phyloP scores from a whole-genome alignment of 2,329 filamentous ascomycete genomes.

The Cladobotryum mycophilum region DNA sequence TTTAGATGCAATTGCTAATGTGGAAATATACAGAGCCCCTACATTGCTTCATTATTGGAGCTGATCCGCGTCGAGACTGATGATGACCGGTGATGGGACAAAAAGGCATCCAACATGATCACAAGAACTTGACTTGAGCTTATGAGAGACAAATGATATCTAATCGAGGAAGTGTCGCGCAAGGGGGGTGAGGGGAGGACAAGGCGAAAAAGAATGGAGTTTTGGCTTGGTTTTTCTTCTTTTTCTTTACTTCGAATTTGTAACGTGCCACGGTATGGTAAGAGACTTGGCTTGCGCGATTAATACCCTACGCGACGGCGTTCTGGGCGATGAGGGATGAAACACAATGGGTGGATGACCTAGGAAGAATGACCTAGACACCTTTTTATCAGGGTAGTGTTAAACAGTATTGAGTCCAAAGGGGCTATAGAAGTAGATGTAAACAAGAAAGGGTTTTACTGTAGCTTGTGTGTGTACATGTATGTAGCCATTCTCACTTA shows the following conservation, averaged over 20 bases:
- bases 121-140: too few relatives aligned
- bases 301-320: conserved; percentile 13
- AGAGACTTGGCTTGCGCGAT: conserved; percentile 6
- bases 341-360: not conserved
- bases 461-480: too few relatives aligned
- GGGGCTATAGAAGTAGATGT: not conserved
- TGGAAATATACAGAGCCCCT: conserved; percentile 28
- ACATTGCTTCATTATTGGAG: conserved; percentile 35
- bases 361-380: not conserved
- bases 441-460: not conserved
- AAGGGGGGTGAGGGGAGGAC: too few relatives aligned
- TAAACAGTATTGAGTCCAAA: not conserved
- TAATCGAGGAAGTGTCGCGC: too few relatives aligned
- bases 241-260: not conserved
- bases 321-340: conserved; percentile 10
- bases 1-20: conserved; percentile 6
- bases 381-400: too few relatives aligned
- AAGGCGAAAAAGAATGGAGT: not conserved
- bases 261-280: conserved; percentile 6
- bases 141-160: too few relatives aligned
- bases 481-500: too few relatives aligned
- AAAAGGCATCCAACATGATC: not conserved
- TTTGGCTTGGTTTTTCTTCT: not conserved
- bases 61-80: conserved; percentile 28
- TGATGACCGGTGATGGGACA: conserved; percentile 15